Conservation (phyloP, 2,329 filamentous ascomycete species). For the Ambrosiella cleistominuta region DNA sequence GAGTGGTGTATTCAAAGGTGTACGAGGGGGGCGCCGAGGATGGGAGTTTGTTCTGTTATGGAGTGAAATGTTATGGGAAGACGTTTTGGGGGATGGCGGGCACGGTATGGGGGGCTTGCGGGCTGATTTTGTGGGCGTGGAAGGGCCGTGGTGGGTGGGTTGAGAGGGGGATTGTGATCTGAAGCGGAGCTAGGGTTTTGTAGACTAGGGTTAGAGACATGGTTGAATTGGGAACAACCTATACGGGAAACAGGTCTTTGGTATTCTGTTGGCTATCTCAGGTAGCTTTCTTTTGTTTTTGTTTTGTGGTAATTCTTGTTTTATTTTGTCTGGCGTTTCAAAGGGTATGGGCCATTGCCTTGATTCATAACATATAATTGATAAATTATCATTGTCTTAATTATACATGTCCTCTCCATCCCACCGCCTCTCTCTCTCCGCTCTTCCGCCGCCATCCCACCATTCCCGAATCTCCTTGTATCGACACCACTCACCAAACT, state of each 20-base stretch:
- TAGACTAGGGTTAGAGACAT: neutral
- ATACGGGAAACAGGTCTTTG: neutral
- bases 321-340: too few species aligned
- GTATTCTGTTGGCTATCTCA: neutral
- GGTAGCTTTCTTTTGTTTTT: too few species aligned
- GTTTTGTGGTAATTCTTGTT: too few species aligned
- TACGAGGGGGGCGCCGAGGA: slow-evolving; percentile 51
- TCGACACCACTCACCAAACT: slow-evolving; percentile 31
- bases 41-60: slow-evolving; percentile 55
- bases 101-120: slow-evolving; percentile 58
- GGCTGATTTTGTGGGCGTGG: slow-evolving; percentile 63
- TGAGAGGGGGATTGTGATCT: slow-evolving; percentile 53
- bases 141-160: slow-evolving; percentile 61
- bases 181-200: slow-evolving; percentile 5
- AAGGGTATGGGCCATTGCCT: neutral
- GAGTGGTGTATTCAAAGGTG: slow-evolving; percentile 65
- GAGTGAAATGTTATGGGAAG: slow-evolving; percentile 58
- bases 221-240: neutral
- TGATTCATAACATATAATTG: neutral
- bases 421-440: neutral
- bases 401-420: neutral
- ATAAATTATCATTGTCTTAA: neutral
- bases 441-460: slow-evolving; percentile 21
- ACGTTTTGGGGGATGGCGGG: slow-evolving; percentile 77
- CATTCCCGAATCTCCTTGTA: slow-evolving; percentile 27